Evolutionary conservation across 2,329 filamentous ascomycete species (phyloP), one percentile per base, ranked within the genome.

Genomic region (Setomelanomma holmii): DNA sequence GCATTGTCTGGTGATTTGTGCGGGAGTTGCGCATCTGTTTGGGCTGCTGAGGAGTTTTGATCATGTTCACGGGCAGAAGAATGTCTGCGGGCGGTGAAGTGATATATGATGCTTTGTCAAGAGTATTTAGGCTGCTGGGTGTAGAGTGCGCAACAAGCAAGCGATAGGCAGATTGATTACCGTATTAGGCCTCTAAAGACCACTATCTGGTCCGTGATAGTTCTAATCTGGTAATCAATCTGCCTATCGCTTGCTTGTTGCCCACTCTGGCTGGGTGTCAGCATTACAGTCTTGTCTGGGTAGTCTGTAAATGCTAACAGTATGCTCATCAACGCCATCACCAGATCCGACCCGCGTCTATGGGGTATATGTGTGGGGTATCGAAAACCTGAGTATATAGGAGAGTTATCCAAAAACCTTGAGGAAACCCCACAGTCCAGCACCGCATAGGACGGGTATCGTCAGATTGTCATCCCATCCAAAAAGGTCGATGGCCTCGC

Each of bases 391-490:
- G 34, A n/a, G 16, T 36, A 36, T 14, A 36, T 17, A 36, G 4
- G 10, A 21, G 34, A 30, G 35, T 57, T 39, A 73, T 27, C 88
- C 88, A 81, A 97, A 97, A 42, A 92, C 75, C 78, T 90, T 96
- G 66, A 98, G 82, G 74, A 99, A 97, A 0, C 89, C 89, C 88
- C 90, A 96, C 55, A 99, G 86, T 5, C 93, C 93, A 40, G 91
- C 77, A 20, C 93, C 92, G 71, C 91, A 96, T 43, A 99, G 81
- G 21, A 96, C 86, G 2, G 95, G 95, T 74, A 99, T 99, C 43
- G 93, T 98, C 65, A 99, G 80, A 76, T 99, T 99, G 77, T 99
- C 95, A 69, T 99, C 95, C 89, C 91, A 93, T 41, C 92, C 91
- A 72, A 92, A 97, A 0, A 98, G 69, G 76, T 99, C 92, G 40